Conservation (phyloP, 2,329 filamentous ascomycete species). For the Fusarium foetens region DNA sequence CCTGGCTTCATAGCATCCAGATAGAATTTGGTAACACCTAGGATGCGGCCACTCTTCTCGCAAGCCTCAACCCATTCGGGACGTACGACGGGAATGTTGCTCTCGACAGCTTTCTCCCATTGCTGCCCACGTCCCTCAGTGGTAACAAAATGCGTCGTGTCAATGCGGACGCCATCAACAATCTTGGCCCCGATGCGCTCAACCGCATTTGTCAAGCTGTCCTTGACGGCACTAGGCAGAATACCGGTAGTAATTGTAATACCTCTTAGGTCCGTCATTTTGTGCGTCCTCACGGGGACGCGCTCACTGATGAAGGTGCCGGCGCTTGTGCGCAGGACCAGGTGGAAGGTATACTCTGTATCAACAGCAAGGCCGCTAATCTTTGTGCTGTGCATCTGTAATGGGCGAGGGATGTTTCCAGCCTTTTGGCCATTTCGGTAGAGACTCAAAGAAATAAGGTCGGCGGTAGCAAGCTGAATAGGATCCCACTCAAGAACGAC, state of each 20-base stretch:
- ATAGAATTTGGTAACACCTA: slow-evolving; percentile 96
- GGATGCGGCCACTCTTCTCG: slow-evolving; percentile 89
- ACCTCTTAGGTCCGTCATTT: slow-evolving; percentile 97
- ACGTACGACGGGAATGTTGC: slow-evolving; percentile 96
- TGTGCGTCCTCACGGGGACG: slow-evolving; percentile 89
- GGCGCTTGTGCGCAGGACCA: slow-evolving; percentile 89
- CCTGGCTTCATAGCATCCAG: slow-evolving; percentile 76
- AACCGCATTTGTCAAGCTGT: slow-evolving; percentile 78
- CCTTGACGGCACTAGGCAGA: slow-evolving; percentile 76
- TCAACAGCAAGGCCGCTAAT: slow-evolving; percentile 96
- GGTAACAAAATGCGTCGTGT: slow-evolving; percentile 98
- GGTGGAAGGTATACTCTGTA: slow-evolving; percentile 93
- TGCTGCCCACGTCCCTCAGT: slow-evolving; percentile 88
- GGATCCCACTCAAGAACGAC: slow-evolving; percentile 99
- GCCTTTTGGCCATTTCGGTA: slow-evolving; percentile 98
- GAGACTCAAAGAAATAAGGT: slow-evolving; percentile 86
- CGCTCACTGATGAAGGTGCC: slow-evolving; percentile 88
- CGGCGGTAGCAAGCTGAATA: slow-evolving; percentile 90
- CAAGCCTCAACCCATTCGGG: slow-evolving; percentile 99
- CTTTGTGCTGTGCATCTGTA: slow-evolving; percentile 93
- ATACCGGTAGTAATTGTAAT: slow-evolving; percentile 94
- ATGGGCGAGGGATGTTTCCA: slow-evolving; percentile 88
- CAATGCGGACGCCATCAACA: slow-evolving; percentile 89
- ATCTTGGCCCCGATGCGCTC: slow-evolving; percentile 93
- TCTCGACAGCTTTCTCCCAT: slow-evolving; percentile 97